These are phyloP conservation scores for Rhododendron williamsianum DNA, from an alignment of 148 eudicot genomes.

Conservation along the genomic window DNA sequence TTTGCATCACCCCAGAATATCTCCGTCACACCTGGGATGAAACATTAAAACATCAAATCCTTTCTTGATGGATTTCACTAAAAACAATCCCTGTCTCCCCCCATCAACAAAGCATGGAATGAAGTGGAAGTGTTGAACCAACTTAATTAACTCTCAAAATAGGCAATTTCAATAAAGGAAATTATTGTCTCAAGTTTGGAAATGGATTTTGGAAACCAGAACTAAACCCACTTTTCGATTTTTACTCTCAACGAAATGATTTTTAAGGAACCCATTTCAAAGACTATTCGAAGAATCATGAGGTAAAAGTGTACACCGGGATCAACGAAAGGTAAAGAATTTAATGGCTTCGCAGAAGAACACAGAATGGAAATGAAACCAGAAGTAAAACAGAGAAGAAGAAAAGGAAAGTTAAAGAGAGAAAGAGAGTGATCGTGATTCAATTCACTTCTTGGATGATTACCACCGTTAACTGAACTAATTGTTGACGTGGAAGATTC, in stretches of 20 bases:
- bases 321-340: neutral
- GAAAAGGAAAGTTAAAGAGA: neutral
- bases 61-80: neutral
- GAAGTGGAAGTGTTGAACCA: too few relatives aligned
- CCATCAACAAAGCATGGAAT: neutral
- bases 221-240: neutral
- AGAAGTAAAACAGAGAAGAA: neutral
- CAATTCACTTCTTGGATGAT: neutral
- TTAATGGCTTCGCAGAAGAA: neutral
- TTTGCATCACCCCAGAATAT: neutral
- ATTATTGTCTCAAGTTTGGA: neutral
- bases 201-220: neutral
- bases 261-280: neutral
- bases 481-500: too few relatives aligned
- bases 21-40: neutral
- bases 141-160: neutral
- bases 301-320: neutral
- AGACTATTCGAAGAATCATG: too few relatives aligned
- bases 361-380: neutral
- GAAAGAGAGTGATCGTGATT: neutral
- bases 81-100: neutral
- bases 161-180: neutral
- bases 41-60: too few relatives aligned
- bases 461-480: too few relatives aligned
- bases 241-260: neutral